A percentile compares a stretch with the other conserved stretches of the same genome.
phyloP scores from a whole-genome alignment of 805 yeast genomes.

The Saturnispora mendoncae region DNA sequence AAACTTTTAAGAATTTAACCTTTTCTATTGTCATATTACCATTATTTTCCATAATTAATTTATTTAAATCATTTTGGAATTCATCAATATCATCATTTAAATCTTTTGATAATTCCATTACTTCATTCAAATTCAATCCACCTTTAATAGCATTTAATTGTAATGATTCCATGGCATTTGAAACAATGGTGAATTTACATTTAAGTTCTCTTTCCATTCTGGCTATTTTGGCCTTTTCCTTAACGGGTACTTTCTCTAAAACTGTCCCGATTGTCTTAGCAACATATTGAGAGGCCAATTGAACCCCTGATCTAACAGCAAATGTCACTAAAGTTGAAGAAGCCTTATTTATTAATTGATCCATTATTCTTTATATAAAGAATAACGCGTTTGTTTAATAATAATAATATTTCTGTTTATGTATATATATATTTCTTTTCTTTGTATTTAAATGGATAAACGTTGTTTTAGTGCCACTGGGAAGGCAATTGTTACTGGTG shows the following conservation, averaged over 20 bases:
- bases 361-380: conserved; percentile 24
- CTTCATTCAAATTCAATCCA: conserved; percentile 45
- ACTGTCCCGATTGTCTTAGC: conserved; percentile 51
- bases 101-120: conserved; percentile 45
- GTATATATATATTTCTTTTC: too few relatives aligned
- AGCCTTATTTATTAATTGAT: conserved; percentile 39
- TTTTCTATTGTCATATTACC: conserved; percentile 23
- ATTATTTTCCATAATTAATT: conserved; percentile 26
- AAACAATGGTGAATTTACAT: conserved; percentile 50
- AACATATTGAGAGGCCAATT: conserved; percentile 67
- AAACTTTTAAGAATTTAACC: conserved; percentile 38
- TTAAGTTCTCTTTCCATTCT: conserved; percentile 31
- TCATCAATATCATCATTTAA: conserved; percentile 49
- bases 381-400: conserved; percentile 6
- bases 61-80: conserved; percentile 43
- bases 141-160: conserved; percentile 56
- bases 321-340: conserved; percentile 73
- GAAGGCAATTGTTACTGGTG: conserved; percentile 90
- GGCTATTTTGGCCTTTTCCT: conserved; percentile 40
- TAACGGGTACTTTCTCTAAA: conserved; percentile 45
- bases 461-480: conserved; percentile 87
- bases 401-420: too few relatives aligned
- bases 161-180: conserved; percentile 61
- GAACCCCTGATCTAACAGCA: conserved; percentile 68
- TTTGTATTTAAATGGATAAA: too few relatives aligned